Evolutionary conservation across 306 rosid genomes (phyloP).

Genomic region (Castanea sativa): DNA sequence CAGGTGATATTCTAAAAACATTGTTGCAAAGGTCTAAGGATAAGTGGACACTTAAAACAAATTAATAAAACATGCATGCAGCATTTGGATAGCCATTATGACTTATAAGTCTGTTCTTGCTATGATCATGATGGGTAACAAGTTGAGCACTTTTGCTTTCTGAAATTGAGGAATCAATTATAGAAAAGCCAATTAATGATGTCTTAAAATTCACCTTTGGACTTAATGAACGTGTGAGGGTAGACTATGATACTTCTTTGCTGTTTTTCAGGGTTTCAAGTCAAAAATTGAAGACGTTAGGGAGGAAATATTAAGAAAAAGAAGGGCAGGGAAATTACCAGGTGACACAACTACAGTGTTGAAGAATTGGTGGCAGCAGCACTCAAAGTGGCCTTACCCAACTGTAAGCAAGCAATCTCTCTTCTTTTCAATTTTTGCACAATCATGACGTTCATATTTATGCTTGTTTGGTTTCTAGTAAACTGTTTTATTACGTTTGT

Average conservation of each 20-base stretch:
- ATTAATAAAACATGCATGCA: background rate
- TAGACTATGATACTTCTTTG: background rate
- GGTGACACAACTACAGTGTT: slow-evolving; percentile 96
- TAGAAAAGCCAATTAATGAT: too few relatives aligned
- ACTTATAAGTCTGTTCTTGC: background rate
- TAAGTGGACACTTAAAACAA: background rate
- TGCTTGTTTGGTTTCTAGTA: background rate
- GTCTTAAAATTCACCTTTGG: too few relatives aligned
- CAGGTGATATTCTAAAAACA: slow-evolving; percentile 50
- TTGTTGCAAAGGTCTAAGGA: background rate
- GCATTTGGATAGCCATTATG: background rate
- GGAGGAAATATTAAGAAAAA: slow-evolving; percentile 90
- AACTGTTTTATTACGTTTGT: background rate
- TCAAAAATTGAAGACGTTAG: slow-evolving; percentile 97
- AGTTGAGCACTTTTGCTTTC: background rate
- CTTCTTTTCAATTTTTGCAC: background rate
- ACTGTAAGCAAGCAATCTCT: slow-evolving; percentile 56
- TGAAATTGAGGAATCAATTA: background rate
- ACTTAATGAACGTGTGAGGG: too few relatives aligned
- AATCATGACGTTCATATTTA: background rate
- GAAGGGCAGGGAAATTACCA: slow-evolving; percentile 97
- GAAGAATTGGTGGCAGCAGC: slow-evolving; percentile 98
- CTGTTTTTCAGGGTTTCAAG: slow-evolving; percentile 75
- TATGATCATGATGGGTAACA: background rate
- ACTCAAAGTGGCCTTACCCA: slow-evolving; percentile 99